Percentiles rank a stretch among this genome's conserved stretches.
phyloP scores from a whole-genome alignment of 768 basidiomycete genomes.

The Mycena alexandri region DNA sequence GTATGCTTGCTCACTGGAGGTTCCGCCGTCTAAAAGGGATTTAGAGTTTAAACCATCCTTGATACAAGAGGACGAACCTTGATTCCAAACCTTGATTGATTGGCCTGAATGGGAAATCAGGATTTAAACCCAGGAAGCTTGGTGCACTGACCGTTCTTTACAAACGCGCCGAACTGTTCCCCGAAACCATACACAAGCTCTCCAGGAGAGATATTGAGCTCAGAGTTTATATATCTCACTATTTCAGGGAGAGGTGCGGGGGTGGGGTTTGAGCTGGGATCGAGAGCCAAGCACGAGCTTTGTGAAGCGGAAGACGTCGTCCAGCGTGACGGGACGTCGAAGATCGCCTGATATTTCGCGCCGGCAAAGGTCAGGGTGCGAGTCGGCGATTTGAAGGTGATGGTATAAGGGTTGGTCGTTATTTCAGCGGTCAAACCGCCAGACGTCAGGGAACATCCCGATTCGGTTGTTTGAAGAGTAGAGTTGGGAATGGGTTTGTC shows the following conservation, averaged over 20 bases:
- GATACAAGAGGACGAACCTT: conserved; percentile 41
- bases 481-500: conserved; percentile 61
- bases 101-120: conserved; percentile 55
- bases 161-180: conserved; percentile 80
- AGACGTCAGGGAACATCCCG: conserved; percentile 52
- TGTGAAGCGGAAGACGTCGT: conserved; percentile 63
- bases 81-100: conserved; percentile 75
- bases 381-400: conserved; percentile 69
- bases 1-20: conserved; percentile 75
- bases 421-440: conserved; percentile 69
- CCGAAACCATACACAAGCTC: conserved; percentile 82
- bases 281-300: conserved; percentile 68
- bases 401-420: conserved; percentile 69
- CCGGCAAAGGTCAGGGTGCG: conserved; percentile 63
- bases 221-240: conserved; percentile 66
- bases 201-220: conserved; percentile 75
- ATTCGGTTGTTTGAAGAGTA: conserved; percentile 49
- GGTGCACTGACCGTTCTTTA: conserved; percentile 75
- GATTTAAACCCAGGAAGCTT: conserved; percentile 34
- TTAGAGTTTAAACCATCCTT: background rate
- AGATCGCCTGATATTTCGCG: conserved; percentile 66
- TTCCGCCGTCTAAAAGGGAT: conserved; percentile 68
- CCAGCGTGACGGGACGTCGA: conserved; percentile 70
- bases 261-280: conserved; percentile 69
- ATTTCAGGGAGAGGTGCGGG: conserved; percentile 56